Conservation (phyloP, 2,329 filamentous ascomycete species). For the Cytospora paraplurivora region DNA sequence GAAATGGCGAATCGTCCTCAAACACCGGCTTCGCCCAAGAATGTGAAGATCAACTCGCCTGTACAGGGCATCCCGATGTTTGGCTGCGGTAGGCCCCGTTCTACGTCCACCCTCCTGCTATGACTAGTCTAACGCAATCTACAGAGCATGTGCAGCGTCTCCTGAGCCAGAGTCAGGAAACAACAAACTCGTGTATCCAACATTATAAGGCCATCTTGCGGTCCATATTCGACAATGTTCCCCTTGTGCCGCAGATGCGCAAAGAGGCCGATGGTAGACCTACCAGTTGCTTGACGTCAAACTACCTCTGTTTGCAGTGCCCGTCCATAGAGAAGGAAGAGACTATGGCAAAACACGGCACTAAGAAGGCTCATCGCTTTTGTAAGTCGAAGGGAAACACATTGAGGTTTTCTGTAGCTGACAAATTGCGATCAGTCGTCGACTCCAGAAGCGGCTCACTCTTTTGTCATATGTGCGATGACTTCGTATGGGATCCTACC, state of each 20-base stretch:
- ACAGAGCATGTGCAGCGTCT: slow-evolving; percentile 73
- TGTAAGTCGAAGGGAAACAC: slow-evolving; percentile 52
- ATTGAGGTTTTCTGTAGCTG: slow-evolving; percentile 29
- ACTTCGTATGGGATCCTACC: slow-evolving; percentile 81
- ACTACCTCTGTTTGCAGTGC: slow-evolving; percentile 75
- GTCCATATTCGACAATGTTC: slow-evolving; percentile 68
- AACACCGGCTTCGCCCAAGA: slow-evolving; percentile 58
- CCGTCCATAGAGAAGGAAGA: slow-evolving; percentile 67
- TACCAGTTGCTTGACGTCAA: slow-evolving; percentile 60
- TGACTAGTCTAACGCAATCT: slow-evolving; percentile 35
- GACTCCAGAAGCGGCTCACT: slow-evolving; percentile 75
- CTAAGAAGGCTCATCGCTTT: slow-evolving; percentile 71
- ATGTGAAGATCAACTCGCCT: slow-evolving; percentile 61
- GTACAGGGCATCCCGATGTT: slow-evolving; percentile 61
- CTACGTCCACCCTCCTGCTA: slow-evolving; percentile 19
- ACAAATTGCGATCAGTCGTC: slow-evolving; percentile 58
- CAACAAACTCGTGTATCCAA: slow-evolving; percentile 67
- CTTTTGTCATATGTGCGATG: slow-evolving; percentile 80
- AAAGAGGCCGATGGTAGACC: slow-evolving; percentile 58
- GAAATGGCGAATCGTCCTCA: slow-evolving; percentile 50
- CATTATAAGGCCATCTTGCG: slow-evolving; percentile 74
- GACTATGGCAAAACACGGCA: slow-evolving; percentile 67
- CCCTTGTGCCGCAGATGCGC: slow-evolving; percentile 66
- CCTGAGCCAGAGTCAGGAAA: slow-evolving; percentile 61
- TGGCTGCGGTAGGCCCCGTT: slow-evolving; percentile 59